phyloP scores from a whole-genome alignment of 768 basidiomycete genomes.

The Boletus subcaerulescens region DNA sequence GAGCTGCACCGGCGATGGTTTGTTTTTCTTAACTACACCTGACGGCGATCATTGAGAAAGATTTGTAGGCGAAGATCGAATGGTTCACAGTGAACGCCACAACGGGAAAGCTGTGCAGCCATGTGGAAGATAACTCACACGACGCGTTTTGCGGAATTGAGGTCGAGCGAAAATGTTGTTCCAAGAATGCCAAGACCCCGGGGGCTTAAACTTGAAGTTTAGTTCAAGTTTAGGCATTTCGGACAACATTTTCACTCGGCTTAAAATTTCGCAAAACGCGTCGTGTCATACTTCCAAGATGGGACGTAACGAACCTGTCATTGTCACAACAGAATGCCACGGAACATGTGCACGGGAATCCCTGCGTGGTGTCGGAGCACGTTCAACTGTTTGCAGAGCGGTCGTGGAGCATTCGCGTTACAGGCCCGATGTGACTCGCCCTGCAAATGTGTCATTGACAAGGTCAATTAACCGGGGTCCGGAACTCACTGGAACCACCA shows the following conservation, averaged over 20 bases:
- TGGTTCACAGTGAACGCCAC: slow-evolving; percentile 8
- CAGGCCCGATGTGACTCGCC: slow-evolving; percentile 7
- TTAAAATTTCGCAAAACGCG: too few relatives aligned
- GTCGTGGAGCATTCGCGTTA: slow-evolving; percentile 25
- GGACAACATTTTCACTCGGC: too few relatives aligned
- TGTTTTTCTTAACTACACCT: neutral
- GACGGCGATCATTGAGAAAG: slow-evolving; percentile 14
- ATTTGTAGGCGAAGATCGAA: neutral
- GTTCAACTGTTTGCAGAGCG: slow-evolving; percentile 1
- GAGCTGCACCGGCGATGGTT: too few relatives aligned
- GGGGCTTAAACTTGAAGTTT: too few relatives aligned
- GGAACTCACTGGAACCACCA: slow-evolving; percentile 7
- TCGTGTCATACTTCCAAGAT: neutral
- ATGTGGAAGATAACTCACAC: neutral
- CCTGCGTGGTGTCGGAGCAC: slow-evolving; percentile 4
- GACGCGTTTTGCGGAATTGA: too few relatives aligned
- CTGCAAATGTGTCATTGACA: neutral
- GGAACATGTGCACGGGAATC: slow-evolving; percentile 15
- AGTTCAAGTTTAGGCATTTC: too few relatives aligned
- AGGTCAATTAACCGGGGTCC: slow-evolving; percentile 8
- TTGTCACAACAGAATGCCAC: slow-evolving; percentile 6
- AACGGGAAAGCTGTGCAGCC: slow-evolving; percentile 7
- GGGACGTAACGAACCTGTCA: slow-evolving; percentile 7
- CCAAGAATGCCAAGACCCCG: too few relatives aligned
- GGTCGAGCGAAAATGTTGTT: too few relatives aligned